Base-by-base conservation (phyloP, 495 filamentous ascomycete species). In the Neurospora terricola region DNA sequence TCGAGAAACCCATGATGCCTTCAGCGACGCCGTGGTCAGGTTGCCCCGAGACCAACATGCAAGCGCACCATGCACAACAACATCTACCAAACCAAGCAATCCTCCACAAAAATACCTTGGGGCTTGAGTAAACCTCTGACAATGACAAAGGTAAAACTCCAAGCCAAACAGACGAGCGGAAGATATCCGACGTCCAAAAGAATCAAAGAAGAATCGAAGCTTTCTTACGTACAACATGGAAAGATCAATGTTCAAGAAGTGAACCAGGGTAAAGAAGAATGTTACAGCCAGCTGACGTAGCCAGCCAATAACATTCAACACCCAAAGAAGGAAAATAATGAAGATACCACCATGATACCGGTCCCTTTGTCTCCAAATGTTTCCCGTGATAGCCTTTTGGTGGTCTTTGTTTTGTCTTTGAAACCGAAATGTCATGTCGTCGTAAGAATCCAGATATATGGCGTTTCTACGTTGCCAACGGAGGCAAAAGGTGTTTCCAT, bases 401-500 rank as follows among this genome's bases (percentile, higher is more conserved):
- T 34, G 27, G 54, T 72, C 37, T 69, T 43, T 62, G 39, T 38
- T 54, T 72, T 72, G 27, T 21, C 12, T 69, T 38, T 38, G 23
- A 43, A 43, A 71, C 38, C 23, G 38, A 38, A 30, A 45, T 71
- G 30, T 72, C 70, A 72, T 72, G 34, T 37, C 70, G 70, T 72
- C 70, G 18, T 72, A 30, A 71, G 5, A 45, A 34, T 38, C 69
- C 36, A 70, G 38, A 12, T 12, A 8, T 18, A 11, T 27, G 16
- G 38, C 38, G 36, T 43, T 36, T 37, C 34, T 12, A 11, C 18
- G 34, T 37, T 43, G 68, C 34, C 30, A n/a, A 69, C 2, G 38
- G 34, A 27, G n/a, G 68, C 34, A 38, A 38, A 38, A 23, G 37
- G 18, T 69, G 30, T 36, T 69, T 9, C 34, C 69, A 70, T 27